Base-by-base conservation (phyloP, 768 basidiomycete genomes). In the Pleurotus djamor region DNA sequence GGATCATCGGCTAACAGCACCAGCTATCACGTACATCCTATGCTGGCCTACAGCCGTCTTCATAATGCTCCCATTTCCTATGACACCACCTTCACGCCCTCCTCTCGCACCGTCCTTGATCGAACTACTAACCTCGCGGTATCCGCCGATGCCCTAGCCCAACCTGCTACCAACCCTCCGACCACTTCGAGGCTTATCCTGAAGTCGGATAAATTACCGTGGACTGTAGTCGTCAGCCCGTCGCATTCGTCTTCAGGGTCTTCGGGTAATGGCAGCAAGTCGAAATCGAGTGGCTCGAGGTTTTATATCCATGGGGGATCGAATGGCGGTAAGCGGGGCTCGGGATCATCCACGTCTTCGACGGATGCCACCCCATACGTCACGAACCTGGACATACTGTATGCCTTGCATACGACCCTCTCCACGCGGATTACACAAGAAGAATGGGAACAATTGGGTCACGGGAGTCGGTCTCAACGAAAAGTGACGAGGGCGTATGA, bases 341-440 rank as follows among this genome's bases (percentile, higher is more conserved):
- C 64, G 52, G 21, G 21, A 28, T 28, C 21, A 28, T 28, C 21
- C 21, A 57, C 52, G 52, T 51, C 65, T 63, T 61, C 59, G 50
- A 48, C 57, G 58, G 48, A 49, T 45, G 62, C 68, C 14, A 59
- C 44, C 34, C 63, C 64, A 36, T 71, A 74, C 1, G 69, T 88
- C 48, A 85, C 84, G n/a, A 88, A 85, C 66, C 71, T 85, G 36
- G 88, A 89, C 62, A 76, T 90, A 16, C 75, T 89, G 9, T 79
- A 81, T 59, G 81, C 86, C 2, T 65, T 89, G 43, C 82, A 90
- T 62, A 74, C 74, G 13, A 81, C 84, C 3, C 79, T 89, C 45
- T 69, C 79, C 48, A 70, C 72, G 13, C 79, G 82, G n/a, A 79
- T 88, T 5, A 86, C 85, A 9, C 79, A 80, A 3, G 79, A 82